Base-by-base conservation (phyloP, 2,329 filamentous ascomycete species). In the Penicillium crustosum region DNA sequence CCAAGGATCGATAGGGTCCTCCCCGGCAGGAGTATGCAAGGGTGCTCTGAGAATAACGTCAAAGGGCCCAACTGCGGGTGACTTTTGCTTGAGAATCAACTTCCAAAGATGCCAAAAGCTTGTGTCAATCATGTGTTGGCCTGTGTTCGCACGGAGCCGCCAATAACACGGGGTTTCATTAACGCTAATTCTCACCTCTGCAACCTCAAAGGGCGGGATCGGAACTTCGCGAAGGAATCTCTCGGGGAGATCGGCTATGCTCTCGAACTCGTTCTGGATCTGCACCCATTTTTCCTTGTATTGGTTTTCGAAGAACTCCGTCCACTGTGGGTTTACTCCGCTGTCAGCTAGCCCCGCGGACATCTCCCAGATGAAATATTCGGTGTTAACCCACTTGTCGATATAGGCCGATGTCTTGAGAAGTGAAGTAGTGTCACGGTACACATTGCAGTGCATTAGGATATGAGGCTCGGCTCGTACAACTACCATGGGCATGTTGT, bases 311-410 rank as follows among this genome's bases (percentile, higher is more conserved):
- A 52, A 56, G 7, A 36, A 38, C 15, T 36, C n/a, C 12, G 25
- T 52, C 53, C 47, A 56, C n/a, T 29, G 29, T 10, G 39, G 39
- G n/a, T 51, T 31, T 21, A 29, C 49, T 19, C 31, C 31, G 39
- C 47, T 56, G 29, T 52, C 25, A 43, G 53, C 53, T 36, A 56
- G 33, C 6, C 31, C 31, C 1, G 53, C 53, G 6, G 53, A 42
- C 39, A 56, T 44, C 31, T 52, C 31, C 53, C 53, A 56, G 15
- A 56, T 56, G 33, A 56, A 52, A 21, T 56, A 56, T 9, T 44
- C 53, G n/a, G 53, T 6, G 19, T 31, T 52, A 19, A 56, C 21
- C 53, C 53, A 56, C n/a, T 36, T 56, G 21, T 52, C 35, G 9
- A 52, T 29, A 43, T 38, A 38, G 8, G 36, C 17, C 13, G 19